phyloP scores from a whole-genome alignment of 352 stramenopile species.

The Globisporangium solare region DNA sequence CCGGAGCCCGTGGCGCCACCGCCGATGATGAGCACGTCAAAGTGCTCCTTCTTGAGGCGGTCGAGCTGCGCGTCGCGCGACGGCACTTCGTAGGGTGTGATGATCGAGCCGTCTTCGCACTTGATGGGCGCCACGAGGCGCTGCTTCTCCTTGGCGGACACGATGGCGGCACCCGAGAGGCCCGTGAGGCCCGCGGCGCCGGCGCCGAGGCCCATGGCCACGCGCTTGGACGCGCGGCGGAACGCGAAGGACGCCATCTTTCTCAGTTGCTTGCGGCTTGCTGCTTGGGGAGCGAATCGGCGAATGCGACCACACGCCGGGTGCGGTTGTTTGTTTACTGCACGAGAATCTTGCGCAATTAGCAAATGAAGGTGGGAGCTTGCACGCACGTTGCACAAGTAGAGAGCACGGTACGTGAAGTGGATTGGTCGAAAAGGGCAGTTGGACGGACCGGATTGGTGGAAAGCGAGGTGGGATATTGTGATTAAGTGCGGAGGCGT shows the following conservation, averaged over 20 bases:
- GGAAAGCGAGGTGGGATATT: no score
- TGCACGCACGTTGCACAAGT: background rate
- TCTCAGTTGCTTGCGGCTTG: slow-evolving; percentile 10
- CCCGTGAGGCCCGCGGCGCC: slow-evolving; percentile 39
- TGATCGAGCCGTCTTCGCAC: slow-evolving; percentile 81
- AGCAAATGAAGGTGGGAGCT: background rate
- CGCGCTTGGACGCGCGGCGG: slow-evolving; percentile 44
- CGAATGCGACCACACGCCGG: slow-evolving; percentile 24
- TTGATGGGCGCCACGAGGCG: slow-evolving; percentile 72
- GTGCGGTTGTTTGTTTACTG: background rate
- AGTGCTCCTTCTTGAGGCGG: slow-evolving; percentile 86
- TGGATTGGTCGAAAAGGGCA: slow-evolving; percentile 5
- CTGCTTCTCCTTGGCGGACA: slow-evolving; percentile 71
- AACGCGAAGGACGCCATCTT: slow-evolving; percentile 64
- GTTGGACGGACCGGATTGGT: no score
- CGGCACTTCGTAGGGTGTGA: slow-evolving; percentile 81
- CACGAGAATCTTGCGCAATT: background rate
- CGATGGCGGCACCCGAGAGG: slow-evolving; percentile 54
- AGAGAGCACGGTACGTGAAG: background rate
- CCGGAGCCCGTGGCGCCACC: slow-evolving; percentile 91
- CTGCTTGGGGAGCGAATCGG: slow-evolving; percentile 21
- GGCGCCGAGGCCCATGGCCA: slow-evolving; percentile 46
- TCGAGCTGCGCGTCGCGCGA: slow-evolving; percentile 62
- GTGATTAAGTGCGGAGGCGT: no score
- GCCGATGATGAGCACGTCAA: slow-evolving; percentile 93